A percentile compares a stretch with the other conserved stretches of the same genome.
Conservation (phyloP, 129 eudicot genomes). For the Ambrosia trifida region DNA sequence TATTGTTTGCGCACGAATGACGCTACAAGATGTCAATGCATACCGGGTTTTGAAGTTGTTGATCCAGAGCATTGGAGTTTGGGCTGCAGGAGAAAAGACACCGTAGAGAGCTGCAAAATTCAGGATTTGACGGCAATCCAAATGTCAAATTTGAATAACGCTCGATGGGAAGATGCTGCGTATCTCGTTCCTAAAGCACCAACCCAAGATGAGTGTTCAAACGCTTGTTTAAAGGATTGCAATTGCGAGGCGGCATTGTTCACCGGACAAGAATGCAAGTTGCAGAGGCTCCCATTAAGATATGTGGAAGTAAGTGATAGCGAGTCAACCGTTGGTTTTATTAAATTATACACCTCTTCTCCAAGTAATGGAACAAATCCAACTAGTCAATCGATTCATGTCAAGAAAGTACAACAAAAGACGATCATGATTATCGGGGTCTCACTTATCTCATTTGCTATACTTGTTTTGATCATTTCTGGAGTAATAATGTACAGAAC, state of each 20-base stretch:
- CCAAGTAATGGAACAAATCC: neutral
- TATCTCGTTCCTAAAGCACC: constrained; percentile 15
- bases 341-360: constrained; percentile 15
- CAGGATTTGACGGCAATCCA: neutral
- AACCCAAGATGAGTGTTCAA: constrained; percentile 31
- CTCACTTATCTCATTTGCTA: constrained; percentile 20
- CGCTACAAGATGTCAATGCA: constrained; percentile 29
- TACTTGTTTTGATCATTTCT: constrained; percentile 16
- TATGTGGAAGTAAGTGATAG: neutral
- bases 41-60: constrained; percentile 40
- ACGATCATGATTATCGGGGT: constrained; percentile 24
- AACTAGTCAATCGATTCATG: neutral
- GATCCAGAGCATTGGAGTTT: constrained; percentile 1
- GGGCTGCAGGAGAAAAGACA: constrained; percentile 43
- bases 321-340: constrained; percentile 7
- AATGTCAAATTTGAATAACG: constrained; percentile 20
- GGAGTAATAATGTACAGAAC: constrained; percentile 23
- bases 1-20: constrained; percentile 23
- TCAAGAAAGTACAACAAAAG: constrained; percentile 3
- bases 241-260: constrained; percentile 40
- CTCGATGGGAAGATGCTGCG: constrained; percentile 32
- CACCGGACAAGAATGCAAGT: constrained; percentile 22
- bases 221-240: constrained; percentile 41
- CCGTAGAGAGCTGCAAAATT: constrained; percentile 27
- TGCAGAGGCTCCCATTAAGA: constrained; percentile 44